A percentile compares a stretch with the other conserved stretches of the same genome.
phyloP scores from a whole-genome alignment of 2,329 filamentous ascomycete genomes.

The Golovinomyces cichoracearum region DNA sequence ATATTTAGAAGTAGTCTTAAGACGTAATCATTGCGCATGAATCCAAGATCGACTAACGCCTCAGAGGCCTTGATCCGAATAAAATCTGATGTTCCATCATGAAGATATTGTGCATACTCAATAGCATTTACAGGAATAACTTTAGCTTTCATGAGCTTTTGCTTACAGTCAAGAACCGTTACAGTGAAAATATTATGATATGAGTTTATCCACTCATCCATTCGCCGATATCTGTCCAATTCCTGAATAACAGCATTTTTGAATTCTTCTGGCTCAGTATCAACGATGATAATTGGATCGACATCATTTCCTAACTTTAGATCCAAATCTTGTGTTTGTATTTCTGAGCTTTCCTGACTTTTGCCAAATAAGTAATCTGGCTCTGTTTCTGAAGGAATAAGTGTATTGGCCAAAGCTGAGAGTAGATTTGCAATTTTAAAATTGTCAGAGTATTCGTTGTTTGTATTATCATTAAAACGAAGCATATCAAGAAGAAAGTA shows the following conservation, averaged over 20 bases:
- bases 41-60: constrained; percentile 35
- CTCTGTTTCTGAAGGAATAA: constrained; percentile 22
- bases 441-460: constrained; percentile 70
- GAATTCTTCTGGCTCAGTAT: constrained; percentile 19
- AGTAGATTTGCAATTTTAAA: constrained; percentile 69
- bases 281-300: constrained; percentile 8
- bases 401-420: constrained; percentile 30
- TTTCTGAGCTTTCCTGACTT: constrained; percentile 17
- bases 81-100: constrained; percentile 34
- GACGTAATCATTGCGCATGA: constrained; percentile 28
- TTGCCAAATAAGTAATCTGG: constrained; percentile 6
- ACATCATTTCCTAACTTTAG: constrained; percentile 15
- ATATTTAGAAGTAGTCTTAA: constrained; percentile 30
- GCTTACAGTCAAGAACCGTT: constrained; percentile 34
- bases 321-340: constrained; percentile 16
- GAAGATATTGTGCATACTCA: constrained; percentile 36
- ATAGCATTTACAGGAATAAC: constrained; percentile 28
- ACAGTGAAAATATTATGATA: constrained; percentile 42
- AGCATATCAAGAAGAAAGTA: constrained; percentile 71
- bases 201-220: constrained; percentile 42
- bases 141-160: constrained; percentile 35
- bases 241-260: constrained; percentile 28
- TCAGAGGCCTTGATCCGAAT: constrained; percentile 42
- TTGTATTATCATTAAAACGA: constrained; percentile 80
- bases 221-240: constrained; percentile 38